Evolutionary conservation across 169 alveolate genomes (phyloP).

Genomic region (Plasmodium malariae): DNA sequence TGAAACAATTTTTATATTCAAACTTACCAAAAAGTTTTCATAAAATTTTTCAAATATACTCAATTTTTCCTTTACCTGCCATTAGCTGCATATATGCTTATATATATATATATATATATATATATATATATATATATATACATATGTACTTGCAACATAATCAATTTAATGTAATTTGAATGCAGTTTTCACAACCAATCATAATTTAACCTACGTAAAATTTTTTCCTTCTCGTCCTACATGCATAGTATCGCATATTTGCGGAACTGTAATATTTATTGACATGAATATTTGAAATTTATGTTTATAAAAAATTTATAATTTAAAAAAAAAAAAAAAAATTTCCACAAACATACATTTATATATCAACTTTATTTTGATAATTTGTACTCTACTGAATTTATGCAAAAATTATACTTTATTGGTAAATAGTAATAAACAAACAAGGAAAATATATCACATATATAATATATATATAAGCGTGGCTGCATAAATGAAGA

Average conservation of each 20-base stretch:
- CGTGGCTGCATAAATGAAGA: too few relatives aligned
- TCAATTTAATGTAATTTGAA: too few relatives aligned
- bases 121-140: not conserved
- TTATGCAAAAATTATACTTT: not conserved
- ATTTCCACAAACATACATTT: not conserved
- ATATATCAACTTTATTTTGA: not conserved
- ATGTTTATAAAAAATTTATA: too few relatives aligned
- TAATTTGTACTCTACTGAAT: not conserved
- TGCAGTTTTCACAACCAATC: too few relatives aligned
- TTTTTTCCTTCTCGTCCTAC: too few relatives aligned
- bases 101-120: not conserved
- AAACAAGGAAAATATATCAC: too few relatives aligned
- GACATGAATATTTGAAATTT: too few relatives aligned
- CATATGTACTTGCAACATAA: not conserved
- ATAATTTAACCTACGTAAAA: too few relatives aligned
- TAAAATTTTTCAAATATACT: not conserved
- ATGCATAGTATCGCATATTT: too few relatives aligned
- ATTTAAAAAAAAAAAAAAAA: conserved; percentile 11
- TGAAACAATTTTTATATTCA: conserved; percentile 70
- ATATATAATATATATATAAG: too few relatives aligned
- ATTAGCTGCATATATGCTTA: not conserved
- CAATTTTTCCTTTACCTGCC: not conserved
- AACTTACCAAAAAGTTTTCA: conserved; percentile 33
- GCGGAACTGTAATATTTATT: too few relatives aligned
- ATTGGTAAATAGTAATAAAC: too few relatives aligned